Evolutionary conservation across 2,329 filamentous ascomycete genomes (phyloP), one percentile per base, ranked within the genome.

Genomic region (Trichoderma arundinaceum): DNA sequence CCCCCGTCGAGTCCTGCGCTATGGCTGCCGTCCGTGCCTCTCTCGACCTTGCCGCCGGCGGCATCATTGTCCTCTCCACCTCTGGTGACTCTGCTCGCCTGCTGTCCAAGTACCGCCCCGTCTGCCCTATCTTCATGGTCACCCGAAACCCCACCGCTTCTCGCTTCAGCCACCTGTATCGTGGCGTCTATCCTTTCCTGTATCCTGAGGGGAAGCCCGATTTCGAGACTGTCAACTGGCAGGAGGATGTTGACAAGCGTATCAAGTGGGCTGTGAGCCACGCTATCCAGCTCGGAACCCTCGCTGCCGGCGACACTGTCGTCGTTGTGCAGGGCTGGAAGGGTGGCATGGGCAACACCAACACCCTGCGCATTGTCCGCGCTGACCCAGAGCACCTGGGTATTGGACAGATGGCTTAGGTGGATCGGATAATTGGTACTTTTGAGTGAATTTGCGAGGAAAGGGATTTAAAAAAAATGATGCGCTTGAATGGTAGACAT

Each of bases 91-190:
- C 94, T 71, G 95, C 95, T 67, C 93, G 95, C 75, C 89, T 98
- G 69, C 86, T 98, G 72, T 96, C 94, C 84, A 99, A 99, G 85
- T 99, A 97, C 85, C 92, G 95, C 76, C 95, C 95, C 59, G 94
- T 98, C 70, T 98, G 94, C 88, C 95, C 95, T 73, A 97, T 99
- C 83, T 94, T 99, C 85, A 98, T 98, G 94, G 92, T 99, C 70
- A 97, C 94, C 70, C 90, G 95, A 74, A 97, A 91, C 78, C 82
- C 88, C 56, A 88, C 86, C 71, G 92, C 95, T 60, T 91, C 93
- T 67, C 87, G 95, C 81, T 98, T 95, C 81, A 91, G 89, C 71
- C 95, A 99, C 80, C 82, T 99, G 78, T 98, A 97, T 84, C 94
- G 95, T 77, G 95, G 95, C 74, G 94, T 99, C 69, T 99, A 97